These are phyloP conservation scores for Diophrys appendiculata DNA, from an alignment of 73 alveolate genomes.

Conservation along the genomic window DNA sequence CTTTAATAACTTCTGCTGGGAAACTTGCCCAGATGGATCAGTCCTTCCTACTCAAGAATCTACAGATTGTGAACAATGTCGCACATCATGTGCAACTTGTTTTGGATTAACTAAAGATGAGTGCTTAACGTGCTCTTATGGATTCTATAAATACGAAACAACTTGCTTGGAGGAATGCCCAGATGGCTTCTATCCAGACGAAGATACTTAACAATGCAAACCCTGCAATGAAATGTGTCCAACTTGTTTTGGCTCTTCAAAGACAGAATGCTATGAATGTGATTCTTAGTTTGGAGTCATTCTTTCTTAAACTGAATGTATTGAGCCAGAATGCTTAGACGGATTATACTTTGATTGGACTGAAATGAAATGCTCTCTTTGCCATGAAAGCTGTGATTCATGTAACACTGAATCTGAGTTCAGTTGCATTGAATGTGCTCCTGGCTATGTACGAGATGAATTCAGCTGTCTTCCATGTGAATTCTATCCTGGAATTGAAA, in stretches of 20 bases:
- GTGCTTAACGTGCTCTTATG: background rate
- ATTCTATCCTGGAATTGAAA: background rate
- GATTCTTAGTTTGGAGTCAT: background rate
- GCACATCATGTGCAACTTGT: background rate
- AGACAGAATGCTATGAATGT: background rate
- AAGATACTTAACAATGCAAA: background rate
- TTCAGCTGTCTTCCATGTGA: background rate
- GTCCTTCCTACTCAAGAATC: background rate
- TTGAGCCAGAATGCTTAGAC: background rate
- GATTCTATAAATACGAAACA: background rate
- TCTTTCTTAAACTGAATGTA: background rate
- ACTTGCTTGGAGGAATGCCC: background rate
- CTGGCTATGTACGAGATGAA: background rate
- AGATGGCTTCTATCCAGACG: background rate
- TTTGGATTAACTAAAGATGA: background rate
- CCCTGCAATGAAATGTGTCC: background rate
- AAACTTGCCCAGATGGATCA: background rate
- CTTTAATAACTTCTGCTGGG: background rate
- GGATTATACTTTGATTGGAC: background rate
- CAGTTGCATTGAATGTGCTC: background rate
- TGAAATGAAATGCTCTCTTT: background rate
- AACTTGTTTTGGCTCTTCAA: background rate
- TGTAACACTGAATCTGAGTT: background rate
- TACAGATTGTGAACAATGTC: background rate
- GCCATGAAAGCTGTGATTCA: background rate